These are phyloP conservation scores for Papilionanthe hybrid DNA, from an alignment of 116 monocot genomes.

Conservation along the genomic window DNA sequence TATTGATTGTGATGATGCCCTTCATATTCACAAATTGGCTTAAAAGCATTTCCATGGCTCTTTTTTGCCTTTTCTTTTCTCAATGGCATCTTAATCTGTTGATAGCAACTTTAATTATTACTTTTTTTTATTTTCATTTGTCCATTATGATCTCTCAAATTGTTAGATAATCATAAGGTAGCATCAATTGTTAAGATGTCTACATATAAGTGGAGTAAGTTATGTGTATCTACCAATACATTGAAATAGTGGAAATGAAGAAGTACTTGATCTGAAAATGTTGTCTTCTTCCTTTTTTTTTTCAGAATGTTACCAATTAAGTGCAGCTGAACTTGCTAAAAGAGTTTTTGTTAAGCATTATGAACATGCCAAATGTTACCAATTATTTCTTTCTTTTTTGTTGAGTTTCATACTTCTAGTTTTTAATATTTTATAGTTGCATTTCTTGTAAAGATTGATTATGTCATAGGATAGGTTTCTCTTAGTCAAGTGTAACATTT, in stretches of 20 bases:
- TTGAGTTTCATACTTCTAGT: constrained; percentile 1
- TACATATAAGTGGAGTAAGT: background rate
- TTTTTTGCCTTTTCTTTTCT: background rate
- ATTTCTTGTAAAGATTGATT: background rate
- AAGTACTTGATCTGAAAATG: background rate
- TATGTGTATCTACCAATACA: background rate
- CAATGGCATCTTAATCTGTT: background rate
- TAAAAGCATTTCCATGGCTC: background rate
- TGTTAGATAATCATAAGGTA: background rate
- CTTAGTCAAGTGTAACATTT: background rate
- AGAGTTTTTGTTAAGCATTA: too few relatives aligned
- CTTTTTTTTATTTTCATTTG: background rate
- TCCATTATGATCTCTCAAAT: background rate
- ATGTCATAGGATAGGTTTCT: background rate
- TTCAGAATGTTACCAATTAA: background rate
- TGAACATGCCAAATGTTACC: background rate
- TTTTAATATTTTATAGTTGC: background rate
- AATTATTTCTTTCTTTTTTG: background rate
- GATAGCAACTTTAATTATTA: background rate
- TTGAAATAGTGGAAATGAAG: background rate
- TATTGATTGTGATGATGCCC: constrained; percentile 1
- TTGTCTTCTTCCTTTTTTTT: background rate
- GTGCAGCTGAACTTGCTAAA: too few relatives aligned
- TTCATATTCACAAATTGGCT: constrained; percentile 1
- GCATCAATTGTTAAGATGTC: background rate